Base-by-base conservation (phyloP, 1,284 basidiomycete genomes). In the Athelia sp. region DNA sequence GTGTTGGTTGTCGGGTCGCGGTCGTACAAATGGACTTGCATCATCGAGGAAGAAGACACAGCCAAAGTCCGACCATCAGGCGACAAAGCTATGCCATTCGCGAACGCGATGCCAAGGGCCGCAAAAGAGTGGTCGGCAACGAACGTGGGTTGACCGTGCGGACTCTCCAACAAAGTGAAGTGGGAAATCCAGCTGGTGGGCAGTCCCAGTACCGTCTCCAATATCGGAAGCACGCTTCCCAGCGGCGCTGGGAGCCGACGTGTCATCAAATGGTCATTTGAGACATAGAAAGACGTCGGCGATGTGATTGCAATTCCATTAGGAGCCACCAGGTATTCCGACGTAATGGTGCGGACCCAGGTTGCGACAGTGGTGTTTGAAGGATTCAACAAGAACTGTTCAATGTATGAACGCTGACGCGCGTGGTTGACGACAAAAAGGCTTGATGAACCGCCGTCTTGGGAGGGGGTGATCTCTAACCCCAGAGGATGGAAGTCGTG, bases 181-280 rank as follows among this genome's bases (percentile, higher is more conserved):
- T 85, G 81, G 6, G 74, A 69, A 43, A 86, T 71, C 69, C 78
- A 85, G 45, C 76, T 65, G 8, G 84, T 58, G 0, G 84, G 82
- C 0, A 87, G 66, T 2, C 64, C 76, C 2, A 82, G 62, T 11
- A 81, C 1, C 1, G 79, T 75, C 59, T 89, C 87, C 44, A 76
- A 38, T 34, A 81, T 24, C 0, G 83, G 78, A 0, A 81, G 57
- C 21, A 78, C 51, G 49, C 64, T 61, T 3, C 80, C 81, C 18
- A 85, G 46, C 3, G 59, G 51, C 34, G 63, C 60, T 1, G 79
- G 79, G 19, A 84, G 69, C 13, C 87, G 76, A 8, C 81, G 72
- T 0, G 86, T 86, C 57, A 87, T 62, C 22, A 79, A 61, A 57
- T 89, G 86, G 58, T 89, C 86, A 58, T 89, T 83, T 29, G 76